These are phyloP conservation scores for Alternaria arborescens DNA, from an alignment of 2,329 filamentous ascomycete species.

Conservation along the genomic window DNA sequence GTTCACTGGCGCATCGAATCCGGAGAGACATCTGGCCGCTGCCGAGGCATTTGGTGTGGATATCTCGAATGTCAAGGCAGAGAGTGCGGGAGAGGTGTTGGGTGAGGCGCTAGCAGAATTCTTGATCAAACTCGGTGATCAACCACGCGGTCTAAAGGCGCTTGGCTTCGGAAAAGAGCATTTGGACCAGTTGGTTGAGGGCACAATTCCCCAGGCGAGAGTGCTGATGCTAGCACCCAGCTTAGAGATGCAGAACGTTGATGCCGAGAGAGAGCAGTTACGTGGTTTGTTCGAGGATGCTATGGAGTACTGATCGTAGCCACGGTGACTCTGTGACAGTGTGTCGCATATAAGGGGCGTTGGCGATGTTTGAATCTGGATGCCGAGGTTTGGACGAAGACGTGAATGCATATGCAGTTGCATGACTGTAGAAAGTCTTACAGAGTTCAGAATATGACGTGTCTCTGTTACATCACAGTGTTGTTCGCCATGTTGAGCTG, in stretches of 20 bases:
- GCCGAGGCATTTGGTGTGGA: conserved; percentile 93
- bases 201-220: conserved; percentile 88
- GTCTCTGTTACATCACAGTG: neutral
- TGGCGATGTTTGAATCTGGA: neutral
- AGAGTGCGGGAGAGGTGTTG: conserved; percentile 88
- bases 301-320: neutral
- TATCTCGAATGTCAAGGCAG: conserved; percentile 83
- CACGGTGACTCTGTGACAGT: neutral
- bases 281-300: conserved; percentile 57
- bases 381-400: neutral
- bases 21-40: conserved; percentile 86
- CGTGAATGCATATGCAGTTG: neutral
- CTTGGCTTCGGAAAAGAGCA: conserved; percentile 81
- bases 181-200: conserved; percentile 86
- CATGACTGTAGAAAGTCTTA: neutral
- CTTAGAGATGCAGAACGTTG: conserved; percentile 61
- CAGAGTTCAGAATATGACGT: neutral
- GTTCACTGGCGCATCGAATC: conserved; percentile 91
- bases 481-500: neutral
- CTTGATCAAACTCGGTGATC: conserved; percentile 82
- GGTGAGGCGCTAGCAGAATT: conserved; percentile 84
- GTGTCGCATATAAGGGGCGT: neutral
- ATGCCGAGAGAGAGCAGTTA: conserved; percentile 60
- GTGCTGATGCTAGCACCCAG: conserved; percentile 92
- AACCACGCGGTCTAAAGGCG: conserved; percentile 84